Evolutionary conservation across 2,329 filamentous ascomycete genomes (phyloP).

Genomic region (Ilyonectria destructans): DNA sequence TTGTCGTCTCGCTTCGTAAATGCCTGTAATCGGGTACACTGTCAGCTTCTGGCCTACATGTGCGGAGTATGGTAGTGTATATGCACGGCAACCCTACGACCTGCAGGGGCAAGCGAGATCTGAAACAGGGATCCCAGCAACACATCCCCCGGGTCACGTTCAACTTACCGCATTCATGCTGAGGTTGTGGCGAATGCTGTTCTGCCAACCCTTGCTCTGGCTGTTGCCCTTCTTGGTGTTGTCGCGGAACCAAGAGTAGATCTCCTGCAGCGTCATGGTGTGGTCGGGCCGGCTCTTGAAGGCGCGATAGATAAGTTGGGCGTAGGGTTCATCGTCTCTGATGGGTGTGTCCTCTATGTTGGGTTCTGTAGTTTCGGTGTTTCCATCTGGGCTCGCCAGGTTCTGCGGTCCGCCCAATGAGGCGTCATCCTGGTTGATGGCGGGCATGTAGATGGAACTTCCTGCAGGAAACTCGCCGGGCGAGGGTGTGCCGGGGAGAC

Average conservation of each 20-base stretch:
- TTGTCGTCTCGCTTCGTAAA: conserved; percentile 60
- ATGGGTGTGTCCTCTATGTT: background rate
- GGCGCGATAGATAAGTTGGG: conserved; percentile 84
- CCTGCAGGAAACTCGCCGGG: conserved; percentile 39
- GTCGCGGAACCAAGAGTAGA: conserved; percentile 91
- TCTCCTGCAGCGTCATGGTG: conserved; percentile 85
- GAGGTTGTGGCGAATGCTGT: conserved; percentile 94
- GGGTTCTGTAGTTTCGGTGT: background rate
- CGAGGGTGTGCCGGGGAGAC: conserved; percentile 42
- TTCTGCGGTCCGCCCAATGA: conserved; percentile 22
- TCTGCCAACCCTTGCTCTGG: conserved; percentile 89
- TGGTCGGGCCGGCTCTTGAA: conserved; percentile 78
- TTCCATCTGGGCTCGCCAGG: conserved; percentile 31
- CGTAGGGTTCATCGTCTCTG: conserved; percentile 78
- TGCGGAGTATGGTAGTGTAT: conserved; percentile 17
- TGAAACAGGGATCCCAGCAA: conserved; percentile 34
- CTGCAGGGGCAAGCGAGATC: conserved; percentile 31
- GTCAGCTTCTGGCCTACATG: conserved; percentile 31
- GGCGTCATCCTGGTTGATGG: conserved; percentile 28
- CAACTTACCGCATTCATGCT: conserved; percentile 90
- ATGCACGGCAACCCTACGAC: conserved; percentile 27
- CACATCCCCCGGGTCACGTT: conserved; percentile 20
- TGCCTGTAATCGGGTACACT: conserved; percentile 50
- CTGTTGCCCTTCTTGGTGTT: conserved; percentile 85
- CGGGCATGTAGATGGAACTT: conserved; percentile 34